Base-by-base conservation (phyloP, 2,329 filamentous ascomycete species). In the Colletotrichum cuscutae region DNA sequence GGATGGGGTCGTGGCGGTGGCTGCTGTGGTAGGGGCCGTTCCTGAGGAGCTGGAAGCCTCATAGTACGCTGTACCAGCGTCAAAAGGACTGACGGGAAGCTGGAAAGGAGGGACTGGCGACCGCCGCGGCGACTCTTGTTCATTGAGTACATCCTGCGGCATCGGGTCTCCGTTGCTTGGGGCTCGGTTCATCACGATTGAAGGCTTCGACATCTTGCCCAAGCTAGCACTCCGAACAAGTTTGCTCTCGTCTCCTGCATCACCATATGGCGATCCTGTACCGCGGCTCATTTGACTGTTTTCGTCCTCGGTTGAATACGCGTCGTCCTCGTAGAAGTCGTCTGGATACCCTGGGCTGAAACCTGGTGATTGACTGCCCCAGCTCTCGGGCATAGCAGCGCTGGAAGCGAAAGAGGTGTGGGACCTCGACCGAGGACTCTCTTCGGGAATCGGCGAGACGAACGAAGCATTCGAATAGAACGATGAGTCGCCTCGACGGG, bases 381-480 rank as follows among this genome's bases (percentile, higher is more conserved):
- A 95, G 76, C 86, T 90, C 24, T 90, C 89, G 1, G 93, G 93
- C 79, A 95, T 93, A 0, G 89, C 92, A 46, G 90, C 89, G 76
- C 92, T 95, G 3, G 93, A 95, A 26, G 90, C 93, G 77, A 90
- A 92, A 0, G 93, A 94, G 32, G 86, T 86, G 78, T 90, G 88
- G 0, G 90, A 90, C 66, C 86, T 84, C 4, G 87, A 84, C 28
- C 87, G 85, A 0, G 89, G 86, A 74, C 87, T 89, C 78, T 95
- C 93, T 80, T 95, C 93, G 0, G 91, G 92, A 65, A 95, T 95
- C 0, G 93, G 93, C 0, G 93, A 93, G 30, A 95, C 92, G 72
- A 88, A 92, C 0, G 92, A 93, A 13, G 86, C 82, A 75, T 87
- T 89, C 3, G 92, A 93, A 77, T 93, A 92, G 73, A 91, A 92